A percentile compares a stretch with the other conserved stretches of the same genome.
phyloP scores from a whole-genome alignment of 2,329 filamentous ascomycete species.

The Orbilia brochopaga region DNA sequence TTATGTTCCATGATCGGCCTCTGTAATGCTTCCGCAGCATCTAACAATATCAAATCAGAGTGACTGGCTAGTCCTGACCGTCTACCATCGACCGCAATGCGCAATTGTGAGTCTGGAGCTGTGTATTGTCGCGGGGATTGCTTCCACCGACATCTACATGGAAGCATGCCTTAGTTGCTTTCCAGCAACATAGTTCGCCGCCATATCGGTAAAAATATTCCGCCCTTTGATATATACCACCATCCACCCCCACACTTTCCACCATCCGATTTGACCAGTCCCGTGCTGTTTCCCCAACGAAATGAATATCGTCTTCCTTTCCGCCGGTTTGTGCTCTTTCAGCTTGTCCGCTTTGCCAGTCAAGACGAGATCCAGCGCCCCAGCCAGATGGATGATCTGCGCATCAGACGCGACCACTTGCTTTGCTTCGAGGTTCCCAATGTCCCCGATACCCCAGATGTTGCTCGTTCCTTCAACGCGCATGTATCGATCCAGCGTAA shows the following conservation, averaged over 20 bases:
- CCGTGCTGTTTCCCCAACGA: constrained; percentile 50
- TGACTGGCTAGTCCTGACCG: no score
- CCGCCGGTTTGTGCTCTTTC: constrained; percentile 42
- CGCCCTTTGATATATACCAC: constrained; percentile 48
- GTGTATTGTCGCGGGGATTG: no score
- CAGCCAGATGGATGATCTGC: constrained; percentile 52
- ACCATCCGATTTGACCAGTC: constrained; percentile 48
- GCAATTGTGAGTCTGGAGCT: no score
- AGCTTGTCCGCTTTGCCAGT: constrained; percentile 30
- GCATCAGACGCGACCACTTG: constrained; percentile 49
- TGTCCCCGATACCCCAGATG: constrained; percentile 52
- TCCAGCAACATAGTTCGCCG: constrained; percentile 48
- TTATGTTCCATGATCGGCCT: no score
- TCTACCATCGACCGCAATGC: no score
- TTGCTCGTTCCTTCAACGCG: constrained; percentile 46
- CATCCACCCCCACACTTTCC: constrained; percentile 52
- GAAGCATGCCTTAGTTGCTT: constrained; percentile 51
- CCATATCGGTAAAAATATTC: constrained; percentile 51
- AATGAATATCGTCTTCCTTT: constrained; percentile 52
- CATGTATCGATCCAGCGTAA: constrained; percentile 50
- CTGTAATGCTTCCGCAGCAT: no score
- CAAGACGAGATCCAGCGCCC: constrained; percentile 42
- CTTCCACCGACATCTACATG: constrained; percentile 27
- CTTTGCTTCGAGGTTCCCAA: constrained; percentile 51
- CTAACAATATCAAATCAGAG: no score